Conservation (phyloP, 2,329 filamentous ascomycete genomes). For the Talaromyces sp. region DNA sequence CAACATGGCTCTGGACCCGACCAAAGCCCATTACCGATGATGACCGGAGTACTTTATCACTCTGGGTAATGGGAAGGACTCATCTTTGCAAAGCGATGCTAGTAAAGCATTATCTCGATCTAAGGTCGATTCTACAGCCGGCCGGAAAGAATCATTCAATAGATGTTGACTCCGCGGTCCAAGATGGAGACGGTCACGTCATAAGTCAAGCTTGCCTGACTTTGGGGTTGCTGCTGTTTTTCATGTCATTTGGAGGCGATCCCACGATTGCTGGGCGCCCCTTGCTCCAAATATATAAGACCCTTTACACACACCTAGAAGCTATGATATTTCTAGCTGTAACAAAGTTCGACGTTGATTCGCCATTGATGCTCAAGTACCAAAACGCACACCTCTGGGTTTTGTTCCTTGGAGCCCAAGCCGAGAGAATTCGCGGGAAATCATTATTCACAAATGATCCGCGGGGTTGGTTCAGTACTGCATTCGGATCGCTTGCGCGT, state of each 20-base stretch:
- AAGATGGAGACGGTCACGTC: neutral
- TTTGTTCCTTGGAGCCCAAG: neutral
- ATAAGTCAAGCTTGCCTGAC: neutral
- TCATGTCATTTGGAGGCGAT: conserved; percentile 4
- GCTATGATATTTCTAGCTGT: neutral
- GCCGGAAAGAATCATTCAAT: neutral
- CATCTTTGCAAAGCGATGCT: conserved; percentile 6
- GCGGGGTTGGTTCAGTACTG: neutral
- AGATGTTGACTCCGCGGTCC: neutral
- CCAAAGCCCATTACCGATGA: conserved; percentile 2
- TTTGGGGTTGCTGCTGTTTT: neutral
- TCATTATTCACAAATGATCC: neutral
- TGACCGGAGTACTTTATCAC: neutral
- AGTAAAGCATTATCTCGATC: conserved; percentile 3
- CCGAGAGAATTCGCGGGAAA: neutral
- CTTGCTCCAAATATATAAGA: neutral
- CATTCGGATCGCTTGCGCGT: neutral
- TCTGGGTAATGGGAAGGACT: neutral
- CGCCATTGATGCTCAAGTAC: neutral
- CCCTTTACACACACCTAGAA: neutral
- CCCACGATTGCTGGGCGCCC: neutral
- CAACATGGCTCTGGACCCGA: neutral
- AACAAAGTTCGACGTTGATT: neutral
- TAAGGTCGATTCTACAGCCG: neutral
- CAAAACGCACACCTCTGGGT: conserved; percentile 5